phyloP scores from a whole-genome alignment of 2,329 filamentous ascomycete species.

The Esteya vermicola region DNA sequence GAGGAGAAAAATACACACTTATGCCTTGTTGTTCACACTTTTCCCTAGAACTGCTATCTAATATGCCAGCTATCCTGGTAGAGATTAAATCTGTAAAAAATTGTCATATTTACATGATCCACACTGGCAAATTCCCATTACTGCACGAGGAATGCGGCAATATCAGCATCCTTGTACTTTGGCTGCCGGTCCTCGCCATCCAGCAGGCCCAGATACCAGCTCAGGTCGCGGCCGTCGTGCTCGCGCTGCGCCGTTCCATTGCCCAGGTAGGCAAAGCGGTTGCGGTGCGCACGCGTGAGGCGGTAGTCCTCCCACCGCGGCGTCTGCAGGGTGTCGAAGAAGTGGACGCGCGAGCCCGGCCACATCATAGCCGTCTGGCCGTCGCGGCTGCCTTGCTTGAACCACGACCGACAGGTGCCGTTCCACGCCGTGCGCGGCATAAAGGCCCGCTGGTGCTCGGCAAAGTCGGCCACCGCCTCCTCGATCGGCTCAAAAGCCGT shows the following conservation, averaged over 20 bases:
- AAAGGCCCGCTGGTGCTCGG: constrained; percentile 29
- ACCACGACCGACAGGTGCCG: constrained; percentile 33
- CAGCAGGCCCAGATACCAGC: constrained; percentile 25
- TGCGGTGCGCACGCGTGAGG: constrained; percentile 19
- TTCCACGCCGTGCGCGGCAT: constrained; percentile 38
- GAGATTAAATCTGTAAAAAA: background rate
- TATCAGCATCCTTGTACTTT: constrained; percentile 2
- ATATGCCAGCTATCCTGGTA: background rate
- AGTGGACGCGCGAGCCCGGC: constrained; percentile 33
- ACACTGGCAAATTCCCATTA: too few species aligned
- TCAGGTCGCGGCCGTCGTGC: constrained; percentile 20
- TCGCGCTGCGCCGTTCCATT: constrained; percentile 35
- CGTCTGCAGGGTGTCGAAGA: constrained; percentile 33
- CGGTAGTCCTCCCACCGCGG: constrained; percentile 37
- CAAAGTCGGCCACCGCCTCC: constrained; percentile 32
- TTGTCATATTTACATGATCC: background rate
- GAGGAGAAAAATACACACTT: background rate
- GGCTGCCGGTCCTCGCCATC: constrained; percentile 4
- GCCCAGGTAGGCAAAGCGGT: constrained; percentile 33
- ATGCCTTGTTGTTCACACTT: background rate
- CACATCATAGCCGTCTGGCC: constrained; percentile 31
- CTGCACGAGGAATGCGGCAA: background rate
- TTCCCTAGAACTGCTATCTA: background rate
- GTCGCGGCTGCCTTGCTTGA: constrained; percentile 27
- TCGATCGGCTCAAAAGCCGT: constrained; percentile 25